Evolutionary conservation across 306 rosid genomes (phyloP).

Genomic region (Malus domestica): ASM211411v1 NC_041803.1:10448001-10448500

Average conservation of each 20-base stretch:
- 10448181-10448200: constrained; percentile 47
- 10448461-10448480: no score
- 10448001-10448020: constrained; percentile 54
- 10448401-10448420: constrained; percentile 82
- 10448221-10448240: constrained; percentile 68
- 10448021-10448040: constrained; percentile 57
- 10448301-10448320: constrained; percentile 46
- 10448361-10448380: constrained; percentile 53
- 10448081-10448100: constrained; percentile 68
- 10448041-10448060: constrained; percentile 63
- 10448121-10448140: constrained; percentile 58
- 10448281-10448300: constrained; percentile 53
- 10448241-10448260: constrained; percentile 49
- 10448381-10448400: constrained; percentile 48
- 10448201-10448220: constrained; percentile 67
- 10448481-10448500: neutral
- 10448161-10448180: constrained; percentile 56
- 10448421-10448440: constrained; percentile 58
- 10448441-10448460: neutral
- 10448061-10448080: constrained; percentile 56
- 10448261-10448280: constrained; percentile 59
- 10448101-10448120: constrained; percentile 53
- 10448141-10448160: constrained; percentile 42
- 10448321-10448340: constrained; percentile 54
- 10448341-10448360: constrained; percentile 31